Percentiles rank a stretch among this genome's conserved stretches.
Conservation (phyloP, 2,329 filamentous ascomycete species). For the Alternaria brassicae region DNA sequence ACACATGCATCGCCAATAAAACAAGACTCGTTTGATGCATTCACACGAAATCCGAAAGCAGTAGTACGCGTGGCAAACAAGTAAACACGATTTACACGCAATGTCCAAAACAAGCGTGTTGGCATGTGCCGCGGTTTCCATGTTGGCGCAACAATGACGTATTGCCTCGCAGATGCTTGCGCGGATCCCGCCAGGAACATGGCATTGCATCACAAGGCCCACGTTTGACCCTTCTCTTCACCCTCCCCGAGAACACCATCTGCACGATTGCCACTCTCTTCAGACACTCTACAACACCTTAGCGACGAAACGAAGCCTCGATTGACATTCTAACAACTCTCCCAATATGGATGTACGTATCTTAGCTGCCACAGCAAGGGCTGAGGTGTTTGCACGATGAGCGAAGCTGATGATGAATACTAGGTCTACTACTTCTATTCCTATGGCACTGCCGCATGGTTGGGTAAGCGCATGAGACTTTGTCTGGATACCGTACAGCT, state of each 20-base stretch:
- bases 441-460: constrained; percentile 54
- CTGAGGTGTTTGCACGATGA: not conserved
- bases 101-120: not conserved
- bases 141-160: constrained; percentile 14
- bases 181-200: constrained; percentile 15
- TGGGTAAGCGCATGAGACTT: constrained; percentile 29
- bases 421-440: constrained; percentile 56
- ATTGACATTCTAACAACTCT: not conserved
- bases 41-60: not conserved
- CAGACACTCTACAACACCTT: not conserved
- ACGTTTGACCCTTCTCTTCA: constrained; percentile 6
- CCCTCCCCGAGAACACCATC: not conserved
- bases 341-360: constrained; percentile 14
- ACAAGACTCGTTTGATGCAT: too few species aligned
- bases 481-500: too few species aligned
- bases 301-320: not conserved
- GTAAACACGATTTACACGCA: constrained; percentile 7
- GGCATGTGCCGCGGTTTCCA: constrained; percentile 6
- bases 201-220: constrained; percentile 5
- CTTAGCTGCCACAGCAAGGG: not conserved
- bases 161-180: constrained; percentile 12
- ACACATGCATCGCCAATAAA: not conserved
- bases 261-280: not conserved
- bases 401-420: constrained; percentile 22
- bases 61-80: constrained; percentile 1